Percentiles rank a stretch among this genome's conserved stretches.
Evolutionary conservation across 371 early-diverging fungal genomes (phyloP).

Genomic region (Phascolomyces articulosus): DNA sequence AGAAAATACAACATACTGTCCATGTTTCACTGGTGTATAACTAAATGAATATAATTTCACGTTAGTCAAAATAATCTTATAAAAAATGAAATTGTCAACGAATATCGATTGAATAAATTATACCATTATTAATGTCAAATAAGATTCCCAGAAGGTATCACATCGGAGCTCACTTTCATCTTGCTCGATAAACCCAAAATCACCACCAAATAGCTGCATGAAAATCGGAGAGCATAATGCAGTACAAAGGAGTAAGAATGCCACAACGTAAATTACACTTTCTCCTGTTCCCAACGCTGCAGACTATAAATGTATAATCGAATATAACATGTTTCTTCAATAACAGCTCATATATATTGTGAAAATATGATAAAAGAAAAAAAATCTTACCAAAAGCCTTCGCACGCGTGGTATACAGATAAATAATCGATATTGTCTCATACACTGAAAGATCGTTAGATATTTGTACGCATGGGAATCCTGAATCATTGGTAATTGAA

Average conservation of each 20-base stretch:
- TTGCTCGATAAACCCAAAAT: slow-evolving; percentile 27
- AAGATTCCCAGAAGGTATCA: slow-evolving; percentile 52
- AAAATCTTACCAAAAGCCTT: slow-evolving; percentile 39
- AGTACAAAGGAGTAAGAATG: slow-evolving; percentile 42
- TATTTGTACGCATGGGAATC: slow-evolving; percentile 53
- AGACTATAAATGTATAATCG: slow-evolving; percentile 14
- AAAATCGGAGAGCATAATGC: slow-evolving; percentile 45
- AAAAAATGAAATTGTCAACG: too few species aligned
- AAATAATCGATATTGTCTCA: slow-evolving; percentile 55
- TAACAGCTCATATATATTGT: too few species aligned
- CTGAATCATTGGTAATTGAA: slow-evolving; percentile 58
- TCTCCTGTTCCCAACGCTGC: slow-evolving; percentile 54
- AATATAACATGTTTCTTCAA: too few species aligned
- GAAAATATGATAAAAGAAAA: background rate
- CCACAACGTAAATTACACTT: slow-evolving; percentile 46
- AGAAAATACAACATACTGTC: slow-evolving; percentile 35
- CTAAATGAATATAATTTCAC: slow-evolving; percentile 16
- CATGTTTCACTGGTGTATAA: slow-evolving; percentile 64
- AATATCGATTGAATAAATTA: too few species aligned
- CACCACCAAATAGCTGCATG: slow-evolving; percentile 56
- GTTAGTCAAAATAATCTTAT: background rate
- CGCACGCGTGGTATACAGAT: slow-evolving; percentile 59
- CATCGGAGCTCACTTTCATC: slow-evolving; percentile 35
- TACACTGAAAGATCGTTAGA: slow-evolving; percentile 57
- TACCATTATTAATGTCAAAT: slow-evolving; percentile 55